A percentile compares a stretch with the other conserved stretches of the same genome.
These are phyloP conservation scores for Cercophora newfieldiana DNA, from an alignment of 495 filamentous ascomycete genomes.

Conservation along the genomic window DNA sequence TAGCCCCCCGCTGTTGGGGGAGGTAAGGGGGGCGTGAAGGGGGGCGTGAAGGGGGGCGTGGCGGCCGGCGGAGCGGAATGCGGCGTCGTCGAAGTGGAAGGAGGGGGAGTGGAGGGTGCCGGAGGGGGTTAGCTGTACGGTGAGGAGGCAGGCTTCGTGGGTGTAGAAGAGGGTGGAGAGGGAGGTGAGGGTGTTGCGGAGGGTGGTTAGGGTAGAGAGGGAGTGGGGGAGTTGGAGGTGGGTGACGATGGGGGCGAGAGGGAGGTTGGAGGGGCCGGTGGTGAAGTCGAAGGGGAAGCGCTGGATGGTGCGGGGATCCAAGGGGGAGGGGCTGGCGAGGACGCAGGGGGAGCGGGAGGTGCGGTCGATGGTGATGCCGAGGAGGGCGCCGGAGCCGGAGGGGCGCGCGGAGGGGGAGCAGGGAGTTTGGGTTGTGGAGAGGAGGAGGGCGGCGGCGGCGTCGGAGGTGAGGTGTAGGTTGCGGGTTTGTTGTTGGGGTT, in stretches of 20 bases:
- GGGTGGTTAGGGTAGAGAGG: slow-evolving; percentile 28
- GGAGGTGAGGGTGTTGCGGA: slow-evolving; percentile 52
- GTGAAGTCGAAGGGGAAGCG: slow-evolving; percentile 66
- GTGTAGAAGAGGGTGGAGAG: slow-evolving; percentile 63
- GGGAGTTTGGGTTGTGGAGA: slow-evolving; percentile 46
- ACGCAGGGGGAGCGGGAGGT: slow-evolving; percentile 65
- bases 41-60: slow-evolving; percentile 64
- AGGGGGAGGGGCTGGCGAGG: slow-evolving; percentile 55
- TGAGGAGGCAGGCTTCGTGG: slow-evolving; percentile 67
- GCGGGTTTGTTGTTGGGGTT: slow-evolving; percentile 45
- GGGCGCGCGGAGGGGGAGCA: slow-evolving; percentile 46
- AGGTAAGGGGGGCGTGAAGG: slow-evolving; percentile 50
- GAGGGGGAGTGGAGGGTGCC: slow-evolving; percentile 49
- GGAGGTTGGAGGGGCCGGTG: slow-evolving; percentile 47
- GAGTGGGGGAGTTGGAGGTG: slow-evolving; percentile 27
- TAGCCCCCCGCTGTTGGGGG: slow-evolving; percentile 53
- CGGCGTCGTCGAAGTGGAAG: slow-evolving; percentile 79
- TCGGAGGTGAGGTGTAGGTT: slow-evolving; percentile 59
- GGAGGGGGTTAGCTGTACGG: slow-evolving; percentile 47
- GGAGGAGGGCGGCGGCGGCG: slow-evolving; percentile 61
- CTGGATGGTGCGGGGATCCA: slow-evolving; percentile 40
- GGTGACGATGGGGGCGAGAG: slow-evolving; percentile 44
- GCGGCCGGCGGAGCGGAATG: slow-evolving; percentile 63
- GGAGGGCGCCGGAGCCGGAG: slow-evolving; percentile 32
- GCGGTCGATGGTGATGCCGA: slow-evolving; percentile 69